Base-by-base conservation (phyloP, 352 stramenopile genomes). In the Globisporangium alternatum region DNA sequence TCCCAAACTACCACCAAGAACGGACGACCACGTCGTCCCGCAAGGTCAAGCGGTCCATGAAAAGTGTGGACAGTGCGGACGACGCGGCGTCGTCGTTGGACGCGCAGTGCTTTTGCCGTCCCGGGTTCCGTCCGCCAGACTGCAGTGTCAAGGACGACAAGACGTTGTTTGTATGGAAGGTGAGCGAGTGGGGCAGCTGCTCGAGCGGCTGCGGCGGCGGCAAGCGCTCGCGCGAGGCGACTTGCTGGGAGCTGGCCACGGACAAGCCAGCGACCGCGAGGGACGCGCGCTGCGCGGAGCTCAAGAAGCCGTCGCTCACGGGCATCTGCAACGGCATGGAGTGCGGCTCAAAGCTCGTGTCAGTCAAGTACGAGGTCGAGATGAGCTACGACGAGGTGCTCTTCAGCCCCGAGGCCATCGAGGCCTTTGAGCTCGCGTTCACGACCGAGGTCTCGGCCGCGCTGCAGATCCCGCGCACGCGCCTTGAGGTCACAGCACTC, bases 261-360 rank as follows among this genome's bases (percentile, higher is more conserved):
- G 69, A 82, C 22, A 58, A 68, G 31, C 44, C 64, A 3, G 72
- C 77, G 1, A 47, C 65, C 1, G 60, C 62, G 6, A 77, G 35
- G 35, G 10, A 82, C 1, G 19, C 58, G 4, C 35, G 75, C 17
- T 90, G 81, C 19, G 37, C 64, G 0, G 67, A 63, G 0, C 15
- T 48, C 1, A 75, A 73, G 37, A 87, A 86, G 48, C 82, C 82
- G 4, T 79, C 79, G 33, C 65, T 83, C 22, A 77, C 80, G 19
- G 78, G 75, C 10, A 89, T 91, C 28, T 91, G 82, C 75, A 91
- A 91, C 47, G 76, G 82, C 39, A 89, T 91, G 69, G 81, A 90
- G 52, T 91, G 83, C 55, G 83, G 83, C 13, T 88, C 79, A 17
- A 90, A 88, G 62, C 72, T 87, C 17, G 78, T 90, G 25, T 72